Evolutionary conservation across 768 basidiomycete genomes (phyloP).

Genomic region (Boletus fagicola): DNA sequence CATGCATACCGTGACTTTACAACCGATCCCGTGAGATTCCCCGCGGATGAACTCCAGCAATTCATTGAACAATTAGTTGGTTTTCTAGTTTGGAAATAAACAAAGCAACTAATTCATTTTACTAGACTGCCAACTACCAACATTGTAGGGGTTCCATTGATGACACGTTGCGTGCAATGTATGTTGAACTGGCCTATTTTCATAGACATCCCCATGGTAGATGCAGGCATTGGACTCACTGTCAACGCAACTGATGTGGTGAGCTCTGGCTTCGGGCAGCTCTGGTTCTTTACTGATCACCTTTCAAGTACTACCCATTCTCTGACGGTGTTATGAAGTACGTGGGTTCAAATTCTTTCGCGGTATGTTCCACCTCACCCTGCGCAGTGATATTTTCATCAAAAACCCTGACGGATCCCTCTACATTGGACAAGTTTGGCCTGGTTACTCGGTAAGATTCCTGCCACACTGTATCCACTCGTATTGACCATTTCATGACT

Average conservation of each 20-base stretch:
- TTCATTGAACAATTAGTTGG: slow-evolving; percentile 60
- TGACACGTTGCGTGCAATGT: neutral
- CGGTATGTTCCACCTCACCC: neutral
- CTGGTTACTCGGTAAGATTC: slow-evolving; percentile 59
- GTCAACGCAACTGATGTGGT: slow-evolving; percentile 63
- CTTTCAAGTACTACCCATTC: slow-evolving; percentile 64
- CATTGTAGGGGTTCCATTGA: slow-evolving; percentile 22
- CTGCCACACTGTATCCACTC: neutral
- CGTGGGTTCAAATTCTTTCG: slow-evolving; percentile 14
- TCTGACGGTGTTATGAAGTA: slow-evolving; percentile 58
- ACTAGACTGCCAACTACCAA: slow-evolving; percentile 28
- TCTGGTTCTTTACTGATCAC: neutral
- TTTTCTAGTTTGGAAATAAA: slow-evolving; percentile 1
- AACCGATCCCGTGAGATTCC: slow-evolving; percentile 61
- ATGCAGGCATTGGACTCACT: slow-evolving; percentile 57
- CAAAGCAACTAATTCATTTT: slow-evolving; percentile 3
- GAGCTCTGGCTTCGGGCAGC: slow-evolving; percentile 23
- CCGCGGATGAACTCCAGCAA: slow-evolving; percentile 47
- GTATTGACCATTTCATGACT: neutral
- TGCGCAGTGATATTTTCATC: slow-evolving; percentile 60
- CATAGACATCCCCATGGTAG: slow-evolving; percentile 68
- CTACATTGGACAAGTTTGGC: slow-evolving; percentile 77
- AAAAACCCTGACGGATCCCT: slow-evolving; percentile 73
- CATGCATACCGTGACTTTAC: slow-evolving; percentile 70
- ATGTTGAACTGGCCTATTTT: neutral